A percentile compares a stretch with the other conserved stretches of the same genome.
Conservation (phyloP, 495 filamentous ascomycete species). For the Pyrenula aspistea region DNA sequence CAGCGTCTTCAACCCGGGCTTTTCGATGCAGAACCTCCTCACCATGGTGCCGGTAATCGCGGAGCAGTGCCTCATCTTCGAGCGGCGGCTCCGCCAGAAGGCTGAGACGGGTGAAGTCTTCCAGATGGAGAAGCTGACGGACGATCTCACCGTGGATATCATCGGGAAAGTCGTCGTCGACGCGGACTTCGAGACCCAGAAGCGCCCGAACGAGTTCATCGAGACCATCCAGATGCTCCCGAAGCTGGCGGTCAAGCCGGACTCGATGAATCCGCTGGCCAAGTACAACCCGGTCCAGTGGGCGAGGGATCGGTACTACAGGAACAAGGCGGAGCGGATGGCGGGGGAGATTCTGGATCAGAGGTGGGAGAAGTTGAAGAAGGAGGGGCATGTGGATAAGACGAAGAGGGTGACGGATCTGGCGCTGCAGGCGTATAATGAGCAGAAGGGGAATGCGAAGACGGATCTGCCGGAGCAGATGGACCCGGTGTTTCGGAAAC, state of each 20-base stretch:
- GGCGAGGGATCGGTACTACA: constrained; percentile 10
- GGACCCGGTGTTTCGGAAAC: neutral
- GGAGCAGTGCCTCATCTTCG: constrained; percentile 24
- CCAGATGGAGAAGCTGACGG: constrained; percentile 18
- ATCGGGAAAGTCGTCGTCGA: constrained; percentile 22
- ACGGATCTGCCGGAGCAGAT: neutral
- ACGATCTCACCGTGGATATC: constrained; percentile 27
- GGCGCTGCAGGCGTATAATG: constrained; percentile 7
- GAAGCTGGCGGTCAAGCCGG: neutral
- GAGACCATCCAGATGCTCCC: neutral
- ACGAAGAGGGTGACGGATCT: constrained; percentile 14
- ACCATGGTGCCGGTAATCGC: constrained; percentile 25
- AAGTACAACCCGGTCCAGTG: neutral
- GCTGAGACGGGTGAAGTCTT: constrained; percentile 20
- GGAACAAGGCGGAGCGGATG: constrained; percentile 17
- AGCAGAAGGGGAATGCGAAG: constrained; percentile 2
- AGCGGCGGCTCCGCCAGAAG: constrained; percentile 14
- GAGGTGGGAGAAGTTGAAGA: constrained; percentile 11
- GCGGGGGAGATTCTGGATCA: constrained; percentile 19
- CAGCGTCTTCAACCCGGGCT: constrained; percentile 32
- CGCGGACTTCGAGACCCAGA: neutral
- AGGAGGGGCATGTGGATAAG: neutral
- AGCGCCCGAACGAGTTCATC: neutral
- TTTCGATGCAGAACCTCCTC: constrained; percentile 25
- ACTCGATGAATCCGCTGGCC: neutral